Percentiles rank a stretch among this genome's conserved stretches.
Evolutionary conservation across 2,329 filamentous ascomycete genomes (phyloP).

Genomic region (Clarireedia hainanense): DNA sequence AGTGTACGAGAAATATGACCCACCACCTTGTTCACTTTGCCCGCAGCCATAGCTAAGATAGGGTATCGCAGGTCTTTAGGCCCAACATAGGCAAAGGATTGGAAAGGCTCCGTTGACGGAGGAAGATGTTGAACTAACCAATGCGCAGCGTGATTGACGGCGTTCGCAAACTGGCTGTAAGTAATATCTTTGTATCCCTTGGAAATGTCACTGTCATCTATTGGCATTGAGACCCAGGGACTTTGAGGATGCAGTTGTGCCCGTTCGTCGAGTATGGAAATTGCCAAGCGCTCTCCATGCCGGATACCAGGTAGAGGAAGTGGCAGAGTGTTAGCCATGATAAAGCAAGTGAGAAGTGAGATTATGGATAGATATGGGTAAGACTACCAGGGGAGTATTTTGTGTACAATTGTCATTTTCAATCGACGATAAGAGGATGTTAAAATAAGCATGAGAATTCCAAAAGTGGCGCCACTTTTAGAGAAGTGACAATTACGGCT

Average conservation of each 20-base stretch:
- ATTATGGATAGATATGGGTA: not conserved
- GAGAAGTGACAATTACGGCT: too few species aligned
- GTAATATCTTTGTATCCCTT: not conserved
- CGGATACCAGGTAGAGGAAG: not conserved
- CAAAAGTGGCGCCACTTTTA: too few species aligned
- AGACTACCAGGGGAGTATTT: not conserved
- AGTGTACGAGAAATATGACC: not conserved
- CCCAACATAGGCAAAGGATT: not conserved
- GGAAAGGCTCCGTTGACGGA: not conserved
- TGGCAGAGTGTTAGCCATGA: not conserved
- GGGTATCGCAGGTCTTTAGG: not conserved
- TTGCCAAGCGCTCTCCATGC: not conserved
- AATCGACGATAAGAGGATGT: not conserved
- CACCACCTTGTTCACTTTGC: not conserved
- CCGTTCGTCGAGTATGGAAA: constrained; percentile 4
- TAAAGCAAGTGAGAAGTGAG: not conserved
- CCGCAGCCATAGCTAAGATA: constrained; percentile 4
- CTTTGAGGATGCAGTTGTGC: not conserved
- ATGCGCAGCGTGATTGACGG: constrained; percentile 1
- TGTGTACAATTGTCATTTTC: not conserved
- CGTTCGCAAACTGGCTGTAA: not conserved
- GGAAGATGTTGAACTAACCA: not conserved
- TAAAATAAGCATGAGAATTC: too few species aligned
- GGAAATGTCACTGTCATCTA: not conserved
- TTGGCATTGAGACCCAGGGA: not conserved